Base-by-base conservation (phyloP, 2,329 filamentous ascomycete genomes). In the Boeremia lycopersici region DNA sequence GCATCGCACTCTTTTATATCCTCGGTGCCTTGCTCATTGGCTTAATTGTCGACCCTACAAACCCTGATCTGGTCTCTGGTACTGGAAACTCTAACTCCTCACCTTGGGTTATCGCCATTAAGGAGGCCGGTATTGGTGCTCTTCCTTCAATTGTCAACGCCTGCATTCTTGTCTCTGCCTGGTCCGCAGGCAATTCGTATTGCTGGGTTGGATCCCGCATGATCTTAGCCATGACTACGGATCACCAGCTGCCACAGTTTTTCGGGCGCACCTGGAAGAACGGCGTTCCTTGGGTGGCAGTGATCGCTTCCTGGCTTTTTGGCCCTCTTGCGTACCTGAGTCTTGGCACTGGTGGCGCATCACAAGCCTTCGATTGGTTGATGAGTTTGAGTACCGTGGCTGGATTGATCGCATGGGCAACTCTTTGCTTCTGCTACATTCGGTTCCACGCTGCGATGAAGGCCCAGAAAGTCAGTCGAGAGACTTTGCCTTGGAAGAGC, bases 261-360 rank as follows among this genome's bases (percentile, higher is more conserved):
- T 69, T 70, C 26, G 57, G 57, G 2, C 58, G 60, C 60, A 64
- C 60, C 15, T 79, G 77, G 59, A 86, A 90, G 65, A 79, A 80
- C 11, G 86, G 86, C 62, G 83, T 93, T 0, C 90, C 90, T 0
- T 90, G 88, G 71, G 89, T 86, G 62, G 88, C 92, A 11, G 64
- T 75, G 1, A 71, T 86, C 15, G 72, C 83, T 1, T 84, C 93
- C 56, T 82, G 86, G 4, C 77, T 90, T 0, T 57, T 64, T 12
- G 51, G 48, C 0, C 63, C 58, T 10, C 78, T 93, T 4, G 83
- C 86, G 2, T 93, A 91, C 72, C 77, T 92, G 39, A 88, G 92
- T 72, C 81, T 93, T n/a, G 86, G 84, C 9, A 80, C 84, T 52
- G 81, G 81, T 46, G 81, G 85, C 0, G 82, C 87, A 2, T 82